Base-by-base conservation (phyloP, 2,329 filamentous ascomycete genomes). In the Pyrenophora teres region DNA sequence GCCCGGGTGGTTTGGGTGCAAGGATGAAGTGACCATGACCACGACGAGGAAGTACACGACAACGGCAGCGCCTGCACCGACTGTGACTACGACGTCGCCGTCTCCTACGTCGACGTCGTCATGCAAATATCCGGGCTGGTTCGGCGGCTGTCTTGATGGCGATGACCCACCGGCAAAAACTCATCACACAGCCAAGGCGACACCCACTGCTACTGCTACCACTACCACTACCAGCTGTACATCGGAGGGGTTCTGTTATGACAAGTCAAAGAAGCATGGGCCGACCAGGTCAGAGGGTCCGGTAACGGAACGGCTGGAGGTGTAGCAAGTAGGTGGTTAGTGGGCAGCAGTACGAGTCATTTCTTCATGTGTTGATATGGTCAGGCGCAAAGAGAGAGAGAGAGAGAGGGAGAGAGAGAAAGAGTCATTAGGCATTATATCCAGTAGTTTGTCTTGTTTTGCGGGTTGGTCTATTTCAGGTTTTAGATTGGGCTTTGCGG, bases 1-100 rank as follows among this genome's bases (percentile, higher is more conserved):
- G 2, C 84, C 83, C 2, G 85, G 85, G 2, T 87, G 85, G 82
- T 87, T 87, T 62, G 85, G 85, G 12, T 87, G 84, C 70, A 83
- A 85, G 23, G 85, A 69, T n/a, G 82, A 63, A 71, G 76, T 64
- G 71, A 76, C 43, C 75, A 71, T 33, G 63, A 62, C 54, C 0
- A 55, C 56, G 3, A 63, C 52, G 7, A 54, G 56, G 16, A 81
- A 52, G 2, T 55, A 57, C 8, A 66, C 66, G 2, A 56, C 37
- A 52, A 62, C 60, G 52, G 63, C 61, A n/a, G 60, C 59, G 0
- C 65, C 69, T 6, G 58, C 57, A 25, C 65, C 65, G 5, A 66
- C 64, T 0, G 54, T 58, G n/a, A 69, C 65, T 12, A 74, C 71
- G 2, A 74, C 73, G 0, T 61, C 57, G 1, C 50, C 62, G 1